A percentile compares a stretch with the other conserved stretches of the same genome.
phyloP scores from a whole-genome alignment of 2,329 filamentous ascomycete species.

The Teratosphaeria zuluensis region DNA sequence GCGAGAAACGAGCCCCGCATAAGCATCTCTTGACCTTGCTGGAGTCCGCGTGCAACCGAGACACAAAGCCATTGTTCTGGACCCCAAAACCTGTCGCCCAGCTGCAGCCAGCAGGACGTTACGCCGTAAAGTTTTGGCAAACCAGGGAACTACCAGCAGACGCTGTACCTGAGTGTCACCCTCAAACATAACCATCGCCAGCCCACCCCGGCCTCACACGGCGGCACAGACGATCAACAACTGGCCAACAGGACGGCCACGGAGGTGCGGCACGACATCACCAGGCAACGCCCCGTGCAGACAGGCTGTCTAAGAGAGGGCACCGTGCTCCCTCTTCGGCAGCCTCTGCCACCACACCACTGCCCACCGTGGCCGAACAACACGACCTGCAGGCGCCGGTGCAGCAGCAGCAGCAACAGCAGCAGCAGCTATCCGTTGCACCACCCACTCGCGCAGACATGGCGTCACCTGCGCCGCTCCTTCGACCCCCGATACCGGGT shows the following conservation, averaged over 20 bases:
- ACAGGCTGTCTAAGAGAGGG: neutral
- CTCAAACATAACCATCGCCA: neutral
- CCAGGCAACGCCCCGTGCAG: neutral
- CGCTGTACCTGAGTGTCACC: neutral
- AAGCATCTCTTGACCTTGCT: neutral
- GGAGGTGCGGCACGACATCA: neutral
- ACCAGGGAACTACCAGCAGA: neutral
- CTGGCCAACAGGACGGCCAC: neutral
- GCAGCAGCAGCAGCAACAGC: neutral
- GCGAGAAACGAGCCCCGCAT: neutral
- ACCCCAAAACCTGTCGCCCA: neutral
- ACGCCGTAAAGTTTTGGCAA: neutral
- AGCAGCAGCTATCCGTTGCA: neutral
- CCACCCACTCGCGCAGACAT: constrained; percentile 40
- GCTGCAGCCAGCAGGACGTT: neutral
- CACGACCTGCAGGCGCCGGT: neutral
- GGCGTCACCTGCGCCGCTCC: constrained; percentile 68
- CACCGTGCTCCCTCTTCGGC: neutral
- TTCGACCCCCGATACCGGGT: constrained; percentile 69
- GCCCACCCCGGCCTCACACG: neutral
- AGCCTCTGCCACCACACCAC: neutral
- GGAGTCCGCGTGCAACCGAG: neutral
- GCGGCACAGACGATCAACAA: neutral
- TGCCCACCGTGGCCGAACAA: neutral
- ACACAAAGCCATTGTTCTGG: neutral